These are phyloP conservation scores for Groenewaldozyma tartarivorans DNA, from an alignment of 805 yeast genomes.

Conservation along the genomic window DNA sequence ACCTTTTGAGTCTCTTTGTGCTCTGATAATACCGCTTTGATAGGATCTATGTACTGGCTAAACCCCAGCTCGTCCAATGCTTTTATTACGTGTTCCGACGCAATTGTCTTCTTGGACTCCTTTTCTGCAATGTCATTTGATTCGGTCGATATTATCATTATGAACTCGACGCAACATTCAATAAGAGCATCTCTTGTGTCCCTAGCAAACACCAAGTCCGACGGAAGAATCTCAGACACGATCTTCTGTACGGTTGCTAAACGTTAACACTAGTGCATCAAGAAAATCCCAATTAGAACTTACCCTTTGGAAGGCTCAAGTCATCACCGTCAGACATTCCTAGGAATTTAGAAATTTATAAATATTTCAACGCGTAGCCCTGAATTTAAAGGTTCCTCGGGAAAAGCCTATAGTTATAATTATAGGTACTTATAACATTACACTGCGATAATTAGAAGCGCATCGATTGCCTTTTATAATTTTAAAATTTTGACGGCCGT, in stretches of 20 bases:
- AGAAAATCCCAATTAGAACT: background rate
- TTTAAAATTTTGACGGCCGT: too few relatives aligned
- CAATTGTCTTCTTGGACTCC: constrained; percentile 92
- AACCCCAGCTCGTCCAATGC: constrained; percentile 86
- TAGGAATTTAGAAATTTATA: too few relatives aligned
- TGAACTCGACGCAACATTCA: constrained; percentile 92
- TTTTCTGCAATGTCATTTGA: constrained; percentile 93
- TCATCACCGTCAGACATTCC: constrained; percentile 24
- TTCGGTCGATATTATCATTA: constrained; percentile 89
- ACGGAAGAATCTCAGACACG: constrained; percentile 78
- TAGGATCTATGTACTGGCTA: constrained; percentile 69
- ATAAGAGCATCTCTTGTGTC: constrained; percentile 93
- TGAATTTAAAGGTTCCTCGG: constrained; percentile 2
- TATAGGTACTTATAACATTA: too few relatives aligned
- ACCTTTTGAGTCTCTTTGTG: constrained; percentile 81
- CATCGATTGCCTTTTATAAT: too few relatives aligned
- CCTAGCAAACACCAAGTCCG: constrained; percentile 79
- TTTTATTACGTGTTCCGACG: constrained; percentile 89
- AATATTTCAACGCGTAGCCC: constrained; percentile 1
- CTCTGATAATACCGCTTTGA: constrained; percentile 69
- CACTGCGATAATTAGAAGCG: too few relatives aligned
- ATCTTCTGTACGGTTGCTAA: constrained; percentile 94
- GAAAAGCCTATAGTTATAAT: too few relatives aligned
- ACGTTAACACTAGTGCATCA: constrained; percentile 20
- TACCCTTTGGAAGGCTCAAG: constrained; percentile 25